Base-by-base conservation (phyloP, 495 filamentous ascomycete genomes). In the Talaromyces thailandensis region DNA sequence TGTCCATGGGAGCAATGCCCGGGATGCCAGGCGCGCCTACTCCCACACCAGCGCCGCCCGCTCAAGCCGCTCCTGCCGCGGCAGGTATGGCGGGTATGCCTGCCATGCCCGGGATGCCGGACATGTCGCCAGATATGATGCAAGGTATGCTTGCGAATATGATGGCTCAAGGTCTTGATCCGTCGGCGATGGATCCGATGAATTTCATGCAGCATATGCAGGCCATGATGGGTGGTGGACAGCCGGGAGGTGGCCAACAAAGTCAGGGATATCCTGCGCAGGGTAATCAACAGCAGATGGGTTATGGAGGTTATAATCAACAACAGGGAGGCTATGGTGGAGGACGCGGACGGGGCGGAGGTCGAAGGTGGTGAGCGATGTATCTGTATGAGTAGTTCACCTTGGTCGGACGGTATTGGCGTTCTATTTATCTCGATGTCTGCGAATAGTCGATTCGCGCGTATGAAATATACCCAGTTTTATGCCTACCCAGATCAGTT, bases 131-230 rank as follows among this genome's bases (percentile, higher is more conserved):
- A 0, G 89, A 91, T 28, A 78, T 79, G 75, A 91, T 93, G 87
- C 87, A 91, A 72, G 81, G 83, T 24, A 91, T 93, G 87, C 84
- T 93, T 77, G 79, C 86, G 64, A 81, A 85, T 66, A 92, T 95
- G 87, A 91, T 91, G 79, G 81, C 85, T 18, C 81, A 82, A 32
- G 91, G 92, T n/a, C 82, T 94, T 70, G 91, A 96, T 72, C 87
- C 88, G 9, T 83, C 81, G 21, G 83, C 90, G 69, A 91, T 95
- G 86, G 88, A 90, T 65, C 84, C 82, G 1, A 80, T 79, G 72
- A 64, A 75, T 6, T 82, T 82, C 60, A 81, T 82, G 80, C 77
- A 79, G 57, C 76, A 81, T 64, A 79, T 80, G 31, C 77, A 80
- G 62, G 70, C 73, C 8, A 77, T 81, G 78, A 82, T 83, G 79